A percentile compares a stretch with the other conserved stretches of the same genome.
These are phyloP conservation scores for Serendipita sp. DNA, from an alignment of 768 basidiomycete species.

Conservation along the genomic window DNA sequence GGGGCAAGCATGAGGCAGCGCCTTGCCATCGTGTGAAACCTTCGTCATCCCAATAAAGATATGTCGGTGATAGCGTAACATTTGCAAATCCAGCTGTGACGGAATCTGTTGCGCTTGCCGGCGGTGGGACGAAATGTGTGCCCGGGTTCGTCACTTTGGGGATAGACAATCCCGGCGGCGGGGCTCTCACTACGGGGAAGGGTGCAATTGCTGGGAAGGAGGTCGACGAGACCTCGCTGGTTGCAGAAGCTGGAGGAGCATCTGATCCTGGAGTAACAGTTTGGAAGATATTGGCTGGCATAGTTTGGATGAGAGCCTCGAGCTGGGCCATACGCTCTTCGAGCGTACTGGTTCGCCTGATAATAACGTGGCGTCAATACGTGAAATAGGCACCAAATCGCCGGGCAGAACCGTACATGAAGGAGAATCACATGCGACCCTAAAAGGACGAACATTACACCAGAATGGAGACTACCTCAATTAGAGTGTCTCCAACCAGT, in stretches of 20 bases:
- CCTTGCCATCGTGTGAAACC: constrained; percentile 84
- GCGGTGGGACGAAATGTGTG: constrained; percentile 26
- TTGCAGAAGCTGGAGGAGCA: constrained; percentile 20
- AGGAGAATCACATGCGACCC: not conserved
- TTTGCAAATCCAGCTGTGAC: constrained; percentile 22
- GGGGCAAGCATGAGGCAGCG: constrained; percentile 80
- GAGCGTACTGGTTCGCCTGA: constrained; percentile 62
- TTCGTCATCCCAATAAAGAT: constrained; percentile 77
- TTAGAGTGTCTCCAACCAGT: no score
- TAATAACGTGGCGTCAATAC: not conserved
- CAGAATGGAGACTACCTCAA: no score
- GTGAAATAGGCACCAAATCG: not conserved
- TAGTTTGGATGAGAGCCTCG: constrained; percentile 70
- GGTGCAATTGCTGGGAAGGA: constrained; percentile 28
- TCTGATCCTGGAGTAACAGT: constrained; percentile 22
- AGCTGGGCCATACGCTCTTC: constrained; percentile 83
- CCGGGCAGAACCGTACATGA: not conserved
- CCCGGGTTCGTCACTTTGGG: constrained; percentile 73
- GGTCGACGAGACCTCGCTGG: constrained; percentile 20
- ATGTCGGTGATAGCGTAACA: constrained; percentile 48
- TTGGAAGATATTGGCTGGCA: constrained; percentile 65
- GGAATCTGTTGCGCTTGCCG: constrained; percentile 2
- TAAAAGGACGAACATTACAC: no score
- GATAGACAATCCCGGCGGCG: constrained; percentile 62
- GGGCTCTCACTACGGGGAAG: constrained; percentile 39